Evolutionary conservation across 2,329 filamentous ascomycete genomes (phyloP), one percentile per base, ranked within the genome.

Genomic region (Cladophialophora bantiana): DNA sequence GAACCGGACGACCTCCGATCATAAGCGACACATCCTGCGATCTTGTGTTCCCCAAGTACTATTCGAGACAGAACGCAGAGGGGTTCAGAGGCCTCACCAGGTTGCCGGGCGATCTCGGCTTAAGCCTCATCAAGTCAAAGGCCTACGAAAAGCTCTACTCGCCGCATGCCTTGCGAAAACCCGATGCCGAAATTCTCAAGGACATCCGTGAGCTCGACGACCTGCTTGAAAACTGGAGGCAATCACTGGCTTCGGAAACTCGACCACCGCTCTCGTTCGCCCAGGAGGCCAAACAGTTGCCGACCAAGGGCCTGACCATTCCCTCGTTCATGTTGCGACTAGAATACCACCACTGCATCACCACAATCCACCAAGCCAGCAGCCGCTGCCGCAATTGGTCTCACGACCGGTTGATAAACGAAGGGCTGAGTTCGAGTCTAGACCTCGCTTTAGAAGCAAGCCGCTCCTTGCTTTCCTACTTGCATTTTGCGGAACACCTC

Each of bases 191-290:
- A 62, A 74, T 88, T 0, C 76, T 88, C 1, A 80, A 81, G 9
- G 81, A 83, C 2, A 87, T 88, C 12, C 81, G 85, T 5, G 82
- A 86, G 72, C 76, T 88, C 0, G 86, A 88, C 65, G 83, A 85
- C 26, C 83, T 86, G 35, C 75, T 88, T 0, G 86, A 88, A 55
- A 73, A 74, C 12, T 88, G 86, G 86, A 79, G 86, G 0, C 70
- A 81, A 1, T 84, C 84, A 0, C 72, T 88, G 0, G 82, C 83
- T 0, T 70, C 72, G 0, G 70, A 77, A 6, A 82, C 78, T 63
- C 78, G 84, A 1, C 86, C 85, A 0, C 79, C 78, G 0, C 74
- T 88, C 7, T 82, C 83, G 0, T 79, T 83, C 15, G 77, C 77
- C 0, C 71, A 78, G 7, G 73, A 77, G 3, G 64, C 73, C 12